Base-by-base conservation (phyloP, 345 rosid species). In the Citrus hindsii region DNA sequence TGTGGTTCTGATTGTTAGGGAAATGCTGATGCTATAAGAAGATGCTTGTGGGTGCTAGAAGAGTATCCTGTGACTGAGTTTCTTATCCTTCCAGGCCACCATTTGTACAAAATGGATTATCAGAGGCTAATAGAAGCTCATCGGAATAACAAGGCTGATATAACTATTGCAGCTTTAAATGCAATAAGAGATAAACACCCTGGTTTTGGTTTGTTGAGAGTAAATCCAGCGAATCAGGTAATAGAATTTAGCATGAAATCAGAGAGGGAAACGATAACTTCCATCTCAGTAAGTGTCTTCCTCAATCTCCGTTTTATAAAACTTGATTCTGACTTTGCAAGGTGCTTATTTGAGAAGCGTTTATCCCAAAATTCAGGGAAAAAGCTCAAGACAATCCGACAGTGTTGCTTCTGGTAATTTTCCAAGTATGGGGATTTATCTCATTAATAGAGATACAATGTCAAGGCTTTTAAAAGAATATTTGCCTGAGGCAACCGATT, bases 51-150 rank as follows among this genome's bases (percentile, higher is more conserved):
- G 97, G 82, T 92, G 42, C 80, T 94, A 76, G 97, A 92, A 76
- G 97, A 94, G 87, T 82, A 86, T 48, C 97, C 93, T 6, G 89
- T 91, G 55, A 79, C 84, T 0, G 94, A 93, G 79, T 94, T 87
- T 85, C 80, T 93, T 75, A 79, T 94, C 78, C 94, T 92, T 83
- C 97, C 95, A 1, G 97, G 97, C 7, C 95, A 93, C 73, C 97
- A 92, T 88, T 88, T 94, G 48, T 94, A 94, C 81, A 87, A 30
- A 85, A 90, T 93, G 98, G 95, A 94, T 83, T 94, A 92, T 85
- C 89, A 83, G 85, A 88, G 69, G 72, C 81, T 93, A 59, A 82
- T 92, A 13, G 87, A 86, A 79, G 87, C 77, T 21, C 97, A 93
- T 69, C 77, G 93, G 75, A 87, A 80, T 33, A 84, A 85, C 71